Evolutionary conservation across 495 filamentous ascomycete species (phyloP), one percentile per base, ranked within the genome.

Genomic region (Recurvomyces mirabilis): DNA sequence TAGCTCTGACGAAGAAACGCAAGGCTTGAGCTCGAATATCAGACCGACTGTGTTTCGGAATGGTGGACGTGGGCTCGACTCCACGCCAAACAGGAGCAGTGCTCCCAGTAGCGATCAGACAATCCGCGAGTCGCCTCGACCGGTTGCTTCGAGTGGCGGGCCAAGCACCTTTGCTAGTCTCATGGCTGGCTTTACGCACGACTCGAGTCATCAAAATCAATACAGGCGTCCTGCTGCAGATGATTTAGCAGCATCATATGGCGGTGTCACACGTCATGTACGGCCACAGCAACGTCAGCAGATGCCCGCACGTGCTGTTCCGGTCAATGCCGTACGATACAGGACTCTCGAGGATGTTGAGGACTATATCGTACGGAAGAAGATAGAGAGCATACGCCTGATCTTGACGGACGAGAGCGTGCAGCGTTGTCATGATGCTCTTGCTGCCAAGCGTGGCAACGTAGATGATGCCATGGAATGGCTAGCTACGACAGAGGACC

Each of bases 401-500:
- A 28, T 84, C 21, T 57, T 78, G 43, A 75, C 77, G 0, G 43
- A 60, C 4, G 64, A 70, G 33, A 61, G 69, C 4, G 61, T 82
- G 20, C 55, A 65, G 11, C 60, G 56, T 9, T 74, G 74, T 31
- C 50, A 70, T 18, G 59, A 77, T 43, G 74, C 77, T 14, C 59
- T 86, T 1, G 45, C 72, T 6, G 42, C 45, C 9, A 65, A 68
- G 20, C 66, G 65, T 21, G 73, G 75, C 6, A 78, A 76, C 43
- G 74, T 66, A 51, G 72, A 81, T 18, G 69, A 74, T 57, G 78
- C 82, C 0, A 56, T 77, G 49, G 67, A 71, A 5, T 56, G 49
- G 39, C 52, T 46, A 23, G 49, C 36, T n/a, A 51, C 56, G 24
- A 22, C 22, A 21, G 56, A 51, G 11, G 60, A 48, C 5, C 23